Conservation (phyloP, 176 grass and related monocot species). For the Triticum turgidum region DNA sequence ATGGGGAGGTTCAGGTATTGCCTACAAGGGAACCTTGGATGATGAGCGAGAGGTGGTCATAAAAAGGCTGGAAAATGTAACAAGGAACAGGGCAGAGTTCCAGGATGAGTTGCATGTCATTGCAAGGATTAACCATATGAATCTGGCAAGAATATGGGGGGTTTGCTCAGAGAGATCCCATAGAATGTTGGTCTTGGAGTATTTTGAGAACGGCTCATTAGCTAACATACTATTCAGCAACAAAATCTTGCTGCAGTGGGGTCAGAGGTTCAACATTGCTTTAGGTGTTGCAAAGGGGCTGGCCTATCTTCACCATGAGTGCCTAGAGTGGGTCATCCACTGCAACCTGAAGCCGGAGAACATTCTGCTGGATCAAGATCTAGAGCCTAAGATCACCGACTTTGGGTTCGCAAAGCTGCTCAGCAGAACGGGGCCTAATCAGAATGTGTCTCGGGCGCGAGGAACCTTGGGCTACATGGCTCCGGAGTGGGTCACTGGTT, state of each 20-base stretch:
- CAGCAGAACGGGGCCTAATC: conserved; percentile 16
- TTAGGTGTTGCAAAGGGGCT: conserved; percentile 47
- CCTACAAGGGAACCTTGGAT: conserved; percentile 36
- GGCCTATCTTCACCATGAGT: conserved; percentile 57
- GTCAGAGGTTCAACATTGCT: conserved; percentile 45
- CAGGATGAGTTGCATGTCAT: conserved; percentile 42
- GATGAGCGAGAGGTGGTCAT: conserved; percentile 20
- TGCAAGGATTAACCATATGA: conserved; percentile 54
- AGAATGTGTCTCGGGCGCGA: conserved; percentile 5
- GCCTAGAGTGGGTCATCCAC: conserved; percentile 51
- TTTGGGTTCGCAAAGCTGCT: conserved; percentile 45
- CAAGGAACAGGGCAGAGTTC: conserved; percentile 34
- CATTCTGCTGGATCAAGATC: conserved; percentile 33
- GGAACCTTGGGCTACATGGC: conserved; percentile 49
- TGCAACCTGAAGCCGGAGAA: conserved; percentile 51
- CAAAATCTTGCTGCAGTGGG: conserved; percentile 26
- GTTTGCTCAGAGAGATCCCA: conserved; percentile 48
- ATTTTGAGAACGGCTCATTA: conserved; percentile 39
- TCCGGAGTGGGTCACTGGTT: conserved; percentile 44
- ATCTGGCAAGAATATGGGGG: conserved; percentile 46
- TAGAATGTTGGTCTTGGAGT: conserved; percentile 47
- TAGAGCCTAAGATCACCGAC: conserved; percentile 51
- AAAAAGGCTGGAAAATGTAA: conserved; percentile 36
- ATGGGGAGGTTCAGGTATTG: conserved; percentile 38
- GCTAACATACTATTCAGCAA: conserved; percentile 32